Evolutionary conservation across 2,329 filamentous ascomycete species (phyloP).

Genomic region (Microsporum ferrugineum): DNA sequence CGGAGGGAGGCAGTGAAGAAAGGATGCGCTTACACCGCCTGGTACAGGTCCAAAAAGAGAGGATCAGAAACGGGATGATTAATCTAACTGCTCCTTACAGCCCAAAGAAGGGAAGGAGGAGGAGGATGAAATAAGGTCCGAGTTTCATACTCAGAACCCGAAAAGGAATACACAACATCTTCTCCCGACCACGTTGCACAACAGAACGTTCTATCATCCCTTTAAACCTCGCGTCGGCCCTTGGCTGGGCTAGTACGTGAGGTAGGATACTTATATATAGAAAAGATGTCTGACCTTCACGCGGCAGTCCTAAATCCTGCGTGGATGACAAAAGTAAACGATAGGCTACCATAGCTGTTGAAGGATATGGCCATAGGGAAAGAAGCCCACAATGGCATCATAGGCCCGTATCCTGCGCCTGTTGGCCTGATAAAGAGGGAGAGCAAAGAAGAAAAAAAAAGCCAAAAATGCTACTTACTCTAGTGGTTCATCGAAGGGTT

Average conservation of each 20-base stretch:
- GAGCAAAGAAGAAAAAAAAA: not conserved
- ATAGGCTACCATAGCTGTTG: not conserved
- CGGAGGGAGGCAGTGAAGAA: not conserved
- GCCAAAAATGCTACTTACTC: conserved; percentile 1
- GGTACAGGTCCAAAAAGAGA: not conserved
- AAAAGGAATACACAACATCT: not conserved
- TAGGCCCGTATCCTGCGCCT: not conserved
- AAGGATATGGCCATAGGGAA: not conserved
- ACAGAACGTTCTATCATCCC: not conserved
- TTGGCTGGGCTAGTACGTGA: not conserved
- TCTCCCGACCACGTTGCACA: not conserved
- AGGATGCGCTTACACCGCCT: not conserved
- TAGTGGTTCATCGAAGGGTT: conserved; percentile 1
- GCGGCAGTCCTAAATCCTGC: not conserved
- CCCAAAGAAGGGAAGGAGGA: not conserved
- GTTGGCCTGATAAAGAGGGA: not conserved
- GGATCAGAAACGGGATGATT: not conserved
- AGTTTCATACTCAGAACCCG: not conserved
- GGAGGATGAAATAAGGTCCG: not conserved
- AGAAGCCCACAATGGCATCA: not conserved
- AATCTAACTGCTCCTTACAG: not conserved
- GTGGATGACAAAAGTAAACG: not conserved
- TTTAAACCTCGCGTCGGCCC: not conserved
- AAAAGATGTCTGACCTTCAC: not conserved
- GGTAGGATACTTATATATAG: not conserved